Conservation (phyloP, 768 basidiomycete genomes). For the Lactarius vividus region DNA sequence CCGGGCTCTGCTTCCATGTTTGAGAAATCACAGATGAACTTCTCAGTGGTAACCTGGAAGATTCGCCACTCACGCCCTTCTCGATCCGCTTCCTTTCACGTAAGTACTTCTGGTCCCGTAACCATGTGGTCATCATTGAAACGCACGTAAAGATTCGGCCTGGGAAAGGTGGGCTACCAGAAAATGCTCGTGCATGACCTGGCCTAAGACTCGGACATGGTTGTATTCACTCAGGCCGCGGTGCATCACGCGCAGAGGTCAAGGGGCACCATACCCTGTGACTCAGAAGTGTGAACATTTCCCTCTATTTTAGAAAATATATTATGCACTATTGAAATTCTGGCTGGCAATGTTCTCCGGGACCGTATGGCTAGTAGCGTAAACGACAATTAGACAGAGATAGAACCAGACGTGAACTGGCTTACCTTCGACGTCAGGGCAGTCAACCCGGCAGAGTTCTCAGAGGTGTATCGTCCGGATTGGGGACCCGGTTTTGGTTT, state of each 20-base stretch:
- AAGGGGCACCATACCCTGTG: not conserved
- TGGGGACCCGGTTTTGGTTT: slow-evolving; percentile 96
- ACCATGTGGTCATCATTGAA: too few relatives aligned
- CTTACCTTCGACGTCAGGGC: slow-evolving; percentile 68
- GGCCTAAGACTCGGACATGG: too few relatives aligned
- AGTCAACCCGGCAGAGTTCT: slow-evolving; percentile 91
- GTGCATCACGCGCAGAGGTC: not conserved
- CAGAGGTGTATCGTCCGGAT: slow-evolving; percentile 78
- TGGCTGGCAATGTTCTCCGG: slow-evolving; percentile 82
- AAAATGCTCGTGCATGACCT: too few relatives aligned
- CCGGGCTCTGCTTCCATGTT: too few relatives aligned
- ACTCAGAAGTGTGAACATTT: not conserved
- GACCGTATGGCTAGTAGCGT: slow-evolving; percentile 76
- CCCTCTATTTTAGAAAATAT: slow-evolving; percentile 5
- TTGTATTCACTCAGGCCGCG: too few relatives aligned
- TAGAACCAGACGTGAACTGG: slow-evolving; percentile 21
- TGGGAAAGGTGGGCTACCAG: too few relatives aligned
- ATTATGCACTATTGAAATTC: slow-evolving; percentile 64
- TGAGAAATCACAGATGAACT: too few relatives aligned
- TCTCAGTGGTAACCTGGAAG: too few relatives aligned
- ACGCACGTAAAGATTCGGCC: too few relatives aligned
- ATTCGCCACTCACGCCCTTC: too few relatives aligned
- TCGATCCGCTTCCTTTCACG: too few relatives aligned
- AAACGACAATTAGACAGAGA: slow-evolving; percentile 20
- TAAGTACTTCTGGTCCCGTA: too few relatives aligned